Base-by-base conservation (phyloP, 306 rosid species). In the Clitoria ternatea region DNA sequence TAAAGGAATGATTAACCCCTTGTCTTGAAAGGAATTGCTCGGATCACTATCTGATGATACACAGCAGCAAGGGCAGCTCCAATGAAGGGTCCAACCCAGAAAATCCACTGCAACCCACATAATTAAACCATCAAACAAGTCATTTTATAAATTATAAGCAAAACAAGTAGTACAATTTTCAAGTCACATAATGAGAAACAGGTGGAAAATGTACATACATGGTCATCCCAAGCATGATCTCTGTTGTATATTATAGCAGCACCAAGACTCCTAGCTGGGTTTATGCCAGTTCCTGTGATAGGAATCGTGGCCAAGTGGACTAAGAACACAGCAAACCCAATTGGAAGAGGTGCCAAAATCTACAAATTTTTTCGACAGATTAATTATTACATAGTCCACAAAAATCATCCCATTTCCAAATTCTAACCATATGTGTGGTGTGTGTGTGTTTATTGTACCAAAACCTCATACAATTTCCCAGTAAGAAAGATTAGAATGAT, bases 221-320 rank as follows among this genome's bases (percentile, higher is more conserved):
- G 96, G 75, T 90, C 90, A 72, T 90, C 83, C 98, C 98, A 92
- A 10, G 92, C 96, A 13, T 6, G 83, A 36, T 82, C 84, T 69
- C 69, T 77, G 91, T 92, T 85, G 89, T 68, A 90, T 81, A 92
- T 78, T 62, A 92, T 70, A 10, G 98, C 98, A 70, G 98, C 98
- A 70, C 97, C 98, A 7, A 92, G 89, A 80, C 98, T 92, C 79
- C 98, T 83, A 2, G 98, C 98, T 0, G 96, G 98, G 86, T 92
- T 92, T 22, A 90, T 92, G 22, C 98, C 88, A 6, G 97, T 90
- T 52, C 98, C 96, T 1, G 98, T 92, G 64, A 90, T 92, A 50
- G 98, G 96, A 75, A 92, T 92, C 8, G 98, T 92, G 12, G 97
- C 98, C 91, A 92, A 87, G 77, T 90, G 98, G 66, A 92, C 98